Base-by-base conservation (phyloP, 257 asterid genomes). In the Solanum ossicruentum region DNA sequence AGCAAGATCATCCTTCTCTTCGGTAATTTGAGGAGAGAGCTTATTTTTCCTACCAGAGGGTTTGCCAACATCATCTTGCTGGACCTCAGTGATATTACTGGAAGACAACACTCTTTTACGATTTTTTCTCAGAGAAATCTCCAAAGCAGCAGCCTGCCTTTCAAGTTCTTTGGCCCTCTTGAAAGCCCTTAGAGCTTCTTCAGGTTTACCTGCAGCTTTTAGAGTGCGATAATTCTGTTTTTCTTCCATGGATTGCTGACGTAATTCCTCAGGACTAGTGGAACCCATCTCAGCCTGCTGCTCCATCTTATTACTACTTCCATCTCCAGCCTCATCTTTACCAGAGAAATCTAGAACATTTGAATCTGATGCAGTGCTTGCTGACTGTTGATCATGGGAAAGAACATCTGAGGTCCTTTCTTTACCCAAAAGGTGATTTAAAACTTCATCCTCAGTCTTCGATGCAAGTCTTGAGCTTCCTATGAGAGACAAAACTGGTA, bases 111-210 rank as follows among this genome's bases (percentile, higher is more conserved):
- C 93, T 91, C 85, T 94, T 89, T 87, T 92, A 67, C 98, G 98
- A 70, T 57, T 90, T 91, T 94, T 97, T 86, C 97, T 90, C 77
- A 97, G 86, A 78, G 92, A 85, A 82, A 95, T 61, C 90, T 95
- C 98, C 92, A 94, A 82, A 9, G 98, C 95, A 61, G 84, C 97
- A 87, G 99, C 99, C 86, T 93, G 97, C 90, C 97, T 92, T 88
- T 97, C 99, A 49, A 95, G 98, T 89, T 97, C 99, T 87, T 97
- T 97, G 41, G 97, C 99, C 89, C 86, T 90, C 89, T 97, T 97
- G 83, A 92, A 97, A 81, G 97, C 98, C 87, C 84, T 89, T 28
- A 95, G 85, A 56, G 99, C 98, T 88, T 95, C 98, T 86, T 97
- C 99, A 41, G 98, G 85, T 87, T 97, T 97, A 82, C 99, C 99